phyloP scores from a whole-genome alignment of 2,329 filamentous ascomycete genomes.

The Metarhizium robertsii region DNA sequence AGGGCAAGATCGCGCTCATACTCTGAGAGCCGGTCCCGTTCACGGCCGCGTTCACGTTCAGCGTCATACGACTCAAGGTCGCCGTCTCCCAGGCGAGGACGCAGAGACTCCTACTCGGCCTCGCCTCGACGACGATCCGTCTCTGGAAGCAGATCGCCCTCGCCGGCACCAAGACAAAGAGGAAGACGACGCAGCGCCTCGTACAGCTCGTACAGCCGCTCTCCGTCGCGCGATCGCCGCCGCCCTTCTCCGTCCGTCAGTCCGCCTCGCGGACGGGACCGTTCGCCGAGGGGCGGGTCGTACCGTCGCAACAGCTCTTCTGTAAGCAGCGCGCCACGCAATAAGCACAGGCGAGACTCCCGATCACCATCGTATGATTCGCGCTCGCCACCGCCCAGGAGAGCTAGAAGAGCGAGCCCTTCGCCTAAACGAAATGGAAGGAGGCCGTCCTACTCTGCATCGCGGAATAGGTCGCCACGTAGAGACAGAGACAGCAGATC shows the following conservation, averaged over 20 bases:
- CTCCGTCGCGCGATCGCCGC: background rate
- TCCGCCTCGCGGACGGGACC: background rate
- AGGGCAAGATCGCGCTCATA: constrained; percentile 3
- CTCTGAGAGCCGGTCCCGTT: constrained; percentile 6
- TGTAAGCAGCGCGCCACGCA: background rate
- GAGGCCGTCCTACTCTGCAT: constrained; percentile 15
- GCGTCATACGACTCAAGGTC: constrained; percentile 4
- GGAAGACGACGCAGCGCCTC: constrained; percentile 2
- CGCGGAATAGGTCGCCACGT: constrained; percentile 12
- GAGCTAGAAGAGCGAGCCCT: background rate
- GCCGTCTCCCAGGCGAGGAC: background rate
- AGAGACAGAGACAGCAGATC: constrained; percentile 2
- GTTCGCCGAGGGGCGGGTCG: background rate
- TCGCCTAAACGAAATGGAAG: constrained; percentile 12
- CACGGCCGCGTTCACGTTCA: constrained; percentile 3
- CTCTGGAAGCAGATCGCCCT: background rate
- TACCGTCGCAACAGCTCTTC: constrained; percentile 5
- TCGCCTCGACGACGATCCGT: constrained; percentile 4
- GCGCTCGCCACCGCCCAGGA: constrained; percentile 2
- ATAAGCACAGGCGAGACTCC: background rate
- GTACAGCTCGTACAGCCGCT: constrained; percentile 3
- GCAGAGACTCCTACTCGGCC: constrained; percentile 4
- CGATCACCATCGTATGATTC: constrained; percentile 1
- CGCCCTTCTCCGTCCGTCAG: background rate
- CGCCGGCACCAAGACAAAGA: background rate